phyloP scores from a whole-genome alignment of 192 early-diverging fungal species.

The Coemansia sp. region DNA sequence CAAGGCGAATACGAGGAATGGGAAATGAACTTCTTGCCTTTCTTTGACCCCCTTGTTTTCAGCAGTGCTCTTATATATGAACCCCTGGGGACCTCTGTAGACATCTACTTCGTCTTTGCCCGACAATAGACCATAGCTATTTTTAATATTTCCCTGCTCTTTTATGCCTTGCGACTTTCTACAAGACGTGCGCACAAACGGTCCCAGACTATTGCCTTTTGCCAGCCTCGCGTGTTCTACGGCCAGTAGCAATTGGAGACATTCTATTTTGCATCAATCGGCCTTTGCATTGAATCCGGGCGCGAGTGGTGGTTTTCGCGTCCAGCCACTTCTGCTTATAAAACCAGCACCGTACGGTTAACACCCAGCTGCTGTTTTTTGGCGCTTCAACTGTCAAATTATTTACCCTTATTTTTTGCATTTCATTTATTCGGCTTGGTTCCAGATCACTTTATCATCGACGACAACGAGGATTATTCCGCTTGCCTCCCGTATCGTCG shows the following conservation, averaged over 20 bases:
- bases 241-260: constrained; percentile 5
- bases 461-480: too few species aligned
- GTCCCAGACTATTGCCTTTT: constrained; percentile 1
- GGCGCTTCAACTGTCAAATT: neutral
- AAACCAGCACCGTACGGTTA: neutral
- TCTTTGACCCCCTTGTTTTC: neutral
- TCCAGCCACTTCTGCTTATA: too few species aligned
- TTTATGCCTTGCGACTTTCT: constrained; percentile 12
- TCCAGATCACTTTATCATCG: too few species aligned
- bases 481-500: neutral
- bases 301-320: neutral
- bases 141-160: constrained; percentile 10
- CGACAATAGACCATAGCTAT: constrained; percentile 16
- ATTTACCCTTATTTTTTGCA: neutral
- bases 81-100: constrained; percentile 16
- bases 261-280: constrained; percentile 7
- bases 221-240: neutral
- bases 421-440: neutral
- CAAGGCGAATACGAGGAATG: neutral
- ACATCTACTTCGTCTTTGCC: constrained; percentile 15
- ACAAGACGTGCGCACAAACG: constrained; percentile 2
- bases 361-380: neutral
- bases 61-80: neutral
- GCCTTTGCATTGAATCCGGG: neutral
- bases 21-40: neutral